A percentile compares a stretch with the other conserved stretches of the same genome.
Evolutionary conservation across 768 basidiomycete genomes (phyloP).

Genomic region (Russula abietina): DNA sequence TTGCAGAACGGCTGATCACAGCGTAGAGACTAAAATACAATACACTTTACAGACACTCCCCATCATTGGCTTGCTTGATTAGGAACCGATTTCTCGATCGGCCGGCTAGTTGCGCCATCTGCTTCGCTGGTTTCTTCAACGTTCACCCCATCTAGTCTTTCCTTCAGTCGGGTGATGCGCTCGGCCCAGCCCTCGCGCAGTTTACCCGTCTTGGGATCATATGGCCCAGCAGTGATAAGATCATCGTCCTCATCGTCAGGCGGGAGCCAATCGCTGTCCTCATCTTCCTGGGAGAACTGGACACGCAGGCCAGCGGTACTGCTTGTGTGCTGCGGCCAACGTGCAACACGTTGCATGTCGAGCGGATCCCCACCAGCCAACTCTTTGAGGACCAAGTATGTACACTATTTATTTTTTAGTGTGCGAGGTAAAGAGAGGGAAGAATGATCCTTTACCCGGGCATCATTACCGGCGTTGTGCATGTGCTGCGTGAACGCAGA

Average conservation of each 20-base stretch:
- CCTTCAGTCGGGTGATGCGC: slow-evolving; percentile 1
- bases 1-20: background rate
- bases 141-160: slow-evolving; percentile 2
- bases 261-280: slow-evolving; percentile 35
- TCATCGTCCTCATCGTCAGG: slow-evolving; percentile 22
- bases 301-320: slow-evolving; percentile 41
- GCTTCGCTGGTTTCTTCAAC: background rate
- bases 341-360: slow-evolving; percentile 68
- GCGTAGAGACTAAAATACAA: background rate
- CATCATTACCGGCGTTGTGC: slow-evolving; percentile 88
- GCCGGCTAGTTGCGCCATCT: background rate
- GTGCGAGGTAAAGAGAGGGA: background rate
- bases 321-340: slow-evolving; percentile 62
- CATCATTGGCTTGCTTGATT: slow-evolving; percentile 1
- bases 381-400: slow-evolving; percentile 52
- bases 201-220: slow-evolving; percentile 21
- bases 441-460: slow-evolving; percentile 47
- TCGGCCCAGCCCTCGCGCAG: slow-evolving; percentile 20
- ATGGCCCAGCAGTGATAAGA: slow-evolving; percentile 22
- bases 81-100: background rate
- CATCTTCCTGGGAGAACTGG: slow-evolving; percentile 53
- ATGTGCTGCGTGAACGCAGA: slow-evolving; percentile 38
- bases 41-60: background rate
- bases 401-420: slow-evolving; percentile 45
- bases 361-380: slow-evolving; percentile 74